phyloP scores from a whole-genome alignment of 345 rosid genomes.

The Rhizophora apiculata region DNA sequence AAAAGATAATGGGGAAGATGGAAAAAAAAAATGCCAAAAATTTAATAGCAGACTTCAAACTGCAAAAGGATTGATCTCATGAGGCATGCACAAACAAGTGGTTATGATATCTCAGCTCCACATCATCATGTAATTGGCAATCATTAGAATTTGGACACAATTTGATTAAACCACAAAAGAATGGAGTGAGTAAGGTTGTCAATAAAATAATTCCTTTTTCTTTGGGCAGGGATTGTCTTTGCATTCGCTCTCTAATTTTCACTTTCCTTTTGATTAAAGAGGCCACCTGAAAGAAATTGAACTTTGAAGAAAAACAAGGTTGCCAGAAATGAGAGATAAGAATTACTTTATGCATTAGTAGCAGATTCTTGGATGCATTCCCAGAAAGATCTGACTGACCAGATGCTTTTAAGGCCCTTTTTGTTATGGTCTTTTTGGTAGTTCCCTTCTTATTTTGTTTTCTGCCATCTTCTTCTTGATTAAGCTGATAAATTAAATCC shows the following conservation, averaged over 20 bases:
- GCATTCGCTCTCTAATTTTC: not conserved
- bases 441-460: slow-evolving; percentile 83
- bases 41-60: no score
- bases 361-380: slow-evolving; percentile 86
- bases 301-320: not conserved
- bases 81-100: no score
- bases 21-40: no score
- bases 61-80: no score
- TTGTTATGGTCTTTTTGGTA: slow-evolving; percentile 77
- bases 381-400: slow-evolving; percentile 93
- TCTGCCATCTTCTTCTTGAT: slow-evolving; percentile 93
- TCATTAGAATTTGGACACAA: no score
- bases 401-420: slow-evolving; percentile 95
- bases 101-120: no score
- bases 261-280: no score
- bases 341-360: slow-evolving; percentile 90
- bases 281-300: slow-evolving; percentile 1
- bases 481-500: slow-evolving; percentile 80
- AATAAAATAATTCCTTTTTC: not conserved
- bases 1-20: no score
- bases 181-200: no score
- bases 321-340: slow-evolving; percentile 11
- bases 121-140: no score
- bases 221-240: not conserved
- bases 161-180: no score